Conservation (phyloP, 1,139 yeast genomes). For the Pneumocystis carinii region DNA sequence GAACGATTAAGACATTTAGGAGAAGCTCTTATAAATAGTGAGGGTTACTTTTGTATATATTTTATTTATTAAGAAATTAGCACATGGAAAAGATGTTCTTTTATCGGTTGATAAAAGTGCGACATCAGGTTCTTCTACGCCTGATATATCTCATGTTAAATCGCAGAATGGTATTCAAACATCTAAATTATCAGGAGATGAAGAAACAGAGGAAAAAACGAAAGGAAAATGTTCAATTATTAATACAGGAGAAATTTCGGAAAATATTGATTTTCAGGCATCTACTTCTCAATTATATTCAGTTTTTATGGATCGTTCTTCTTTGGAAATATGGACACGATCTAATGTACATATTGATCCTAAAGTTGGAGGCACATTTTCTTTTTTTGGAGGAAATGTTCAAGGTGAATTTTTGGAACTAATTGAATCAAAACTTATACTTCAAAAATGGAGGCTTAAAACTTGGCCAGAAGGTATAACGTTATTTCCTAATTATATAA, state of each 20-base stretch:
- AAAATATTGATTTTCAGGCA: conserved; percentile 72
- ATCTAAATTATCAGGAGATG: conserved; percentile 9
- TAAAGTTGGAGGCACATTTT: conserved; percentile 45
- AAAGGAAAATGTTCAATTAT: conserved; percentile 15
- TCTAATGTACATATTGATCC: conserved; percentile 54
- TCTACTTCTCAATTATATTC: conserved; percentile 71
- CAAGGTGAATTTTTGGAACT: conserved; percentile 51
- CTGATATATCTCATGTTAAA: conserved; percentile 13
- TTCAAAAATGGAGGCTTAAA: conserved; percentile 69
- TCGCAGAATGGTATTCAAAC: not conserved
- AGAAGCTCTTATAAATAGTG: conserved; percentile 42
- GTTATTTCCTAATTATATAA: not conserved
- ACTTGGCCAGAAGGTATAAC: conserved; percentile 57
- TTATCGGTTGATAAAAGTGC: conserved; percentile 57
- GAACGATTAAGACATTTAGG: conserved; percentile 50
- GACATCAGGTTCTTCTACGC: conserved; percentile 40
- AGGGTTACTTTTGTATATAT: not conserved
- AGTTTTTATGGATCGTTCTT: conserved; percentile 57
- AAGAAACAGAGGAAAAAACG: not conserved
- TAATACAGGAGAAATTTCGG: conserved; percentile 44
- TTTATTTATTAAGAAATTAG: conserved; percentile 13
- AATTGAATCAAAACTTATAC: conserved; percentile 42
- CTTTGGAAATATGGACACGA: conserved; percentile 83
- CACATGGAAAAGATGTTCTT: conserved; percentile 79
- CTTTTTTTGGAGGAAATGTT: conserved; percentile 80